Base-by-base conservation (phyloP, 2,329 filamentous ascomycete species). In the Colletotrichum costaricense region DNA sequence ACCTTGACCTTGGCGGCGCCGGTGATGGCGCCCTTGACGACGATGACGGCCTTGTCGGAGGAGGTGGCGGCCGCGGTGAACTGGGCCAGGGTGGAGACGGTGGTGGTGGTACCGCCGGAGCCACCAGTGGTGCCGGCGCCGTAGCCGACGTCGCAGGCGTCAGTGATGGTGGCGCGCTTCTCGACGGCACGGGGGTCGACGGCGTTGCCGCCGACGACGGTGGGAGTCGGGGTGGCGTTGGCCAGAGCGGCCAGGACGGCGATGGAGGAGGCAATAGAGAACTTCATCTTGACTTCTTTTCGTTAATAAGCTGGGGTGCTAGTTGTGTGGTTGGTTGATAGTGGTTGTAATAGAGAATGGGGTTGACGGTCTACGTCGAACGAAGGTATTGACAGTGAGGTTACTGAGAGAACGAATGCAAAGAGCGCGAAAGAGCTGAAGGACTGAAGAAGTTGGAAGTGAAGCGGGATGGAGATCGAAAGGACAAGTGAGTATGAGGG, bases 41-140 rank as follows among this genome's bases (percentile, higher is more conserved):
- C 73, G 67, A 87, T 79, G 63, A 87, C 82, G 73, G 81, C 81
- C 63, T 82, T 80, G 19, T 81, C 83, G 33, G 85, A 80, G 22
- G 86, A 84, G n/a, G 83, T 80, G 56, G 85, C 86, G 12, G 87
- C 87, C 11, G 83, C 78, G 22, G 85, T 85, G 75, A 89, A 84
- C 56, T 83, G 82, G 35, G 84, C 82, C 63, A 88, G 85, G 16
- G 84, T 85, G 24, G 86, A 86, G 67, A 91, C 89, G 55, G 87
- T 88, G 49, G 84, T 86, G 14, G 85, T 87, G 26, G 86, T 81
- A 59, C 87, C 87, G 66, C 86, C 86, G 63, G 83, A 80, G 67
- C 88, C 88, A 72, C 87, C 88, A 1, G 84, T 89, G 42, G 87
- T 89, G 65, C 87, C 85, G 56, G 78, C 77, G 55, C 80, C 82